Conservation (phyloP, 176 grass and related monocot species). For the Zoysia japonica region DNA sequence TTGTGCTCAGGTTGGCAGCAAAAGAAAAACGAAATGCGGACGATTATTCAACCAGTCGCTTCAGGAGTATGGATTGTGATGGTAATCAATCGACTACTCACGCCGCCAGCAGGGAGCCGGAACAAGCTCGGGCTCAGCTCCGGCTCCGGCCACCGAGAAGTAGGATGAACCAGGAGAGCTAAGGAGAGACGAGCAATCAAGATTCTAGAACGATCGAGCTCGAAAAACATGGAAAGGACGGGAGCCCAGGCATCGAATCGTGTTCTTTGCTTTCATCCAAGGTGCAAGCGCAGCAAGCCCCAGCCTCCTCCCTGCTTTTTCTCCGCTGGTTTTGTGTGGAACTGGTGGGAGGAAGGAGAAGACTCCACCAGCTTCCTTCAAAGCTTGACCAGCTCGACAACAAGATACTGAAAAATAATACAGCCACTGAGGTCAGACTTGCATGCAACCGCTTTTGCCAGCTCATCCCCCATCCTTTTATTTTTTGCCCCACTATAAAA, state of each 20-base stretch:
- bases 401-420: no score
- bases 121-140: neutral
- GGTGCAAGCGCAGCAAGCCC: neutral
- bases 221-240: neutral
- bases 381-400: neutral
- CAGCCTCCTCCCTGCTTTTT: no score
- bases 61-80: neutral
- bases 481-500: neutral
- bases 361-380: constrained; percentile 6
- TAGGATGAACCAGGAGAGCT: neutral
- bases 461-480: neutral
- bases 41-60: neutral
- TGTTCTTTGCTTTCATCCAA: constrained; percentile 19
- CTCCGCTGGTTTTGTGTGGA: no score
- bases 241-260: constrained; percentile 21
- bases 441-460: constrained; percentile 8
- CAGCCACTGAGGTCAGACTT: neutral
- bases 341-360: neutral
- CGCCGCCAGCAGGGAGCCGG: neutral
- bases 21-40: neutral
- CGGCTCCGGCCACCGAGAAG: neutral
- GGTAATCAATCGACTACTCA: neutral
- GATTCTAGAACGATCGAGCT: neutral
- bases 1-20: neutral
- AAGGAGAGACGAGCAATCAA: neutral